Base-by-base conservation (phyloP, 305 asterid genomes). In the Fraxinus greggii region DNA sequence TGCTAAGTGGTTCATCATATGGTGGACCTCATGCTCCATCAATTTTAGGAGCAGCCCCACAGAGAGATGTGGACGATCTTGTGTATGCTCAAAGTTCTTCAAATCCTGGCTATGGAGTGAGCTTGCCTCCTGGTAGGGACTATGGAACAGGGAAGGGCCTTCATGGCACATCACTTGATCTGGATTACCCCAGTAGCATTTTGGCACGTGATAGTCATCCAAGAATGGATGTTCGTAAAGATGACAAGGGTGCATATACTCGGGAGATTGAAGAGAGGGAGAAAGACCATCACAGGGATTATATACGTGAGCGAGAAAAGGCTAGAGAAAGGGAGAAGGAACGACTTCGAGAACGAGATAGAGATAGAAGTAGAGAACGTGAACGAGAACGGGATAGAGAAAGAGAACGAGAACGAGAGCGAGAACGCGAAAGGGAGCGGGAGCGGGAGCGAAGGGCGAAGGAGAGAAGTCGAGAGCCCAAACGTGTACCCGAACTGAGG, bases 101-200 rank as follows among this genome's bases (percentile, higher is more conserved):
- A 73, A 92, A 91, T 90, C 96, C 98, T 83, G 98, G 98, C 79
- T 97, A 97, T 79, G 99, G 99, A 78, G 98, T 97, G 86, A 97
- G 99, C 91, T 90, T 97, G 86, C 99, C 99, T 82, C 98, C 99
- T 33, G 99, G 99, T 70, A 92, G 99, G 86, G 98, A 93, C 86
- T 97, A 97, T 82, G 98, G 98, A 75, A 86, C 94, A 38, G 97
- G 97, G 78, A 94, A 97, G 89, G 95, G 96, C 74, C 94, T 93
- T 67, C 95, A 82, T 83, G 93, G 93, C 81, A 79, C 88, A 3
- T 86, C 92, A 21, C 88, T 86, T 45, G 97, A 95, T 79, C 79
- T 93, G 63, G 97, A 94, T 84, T 92, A 89, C 89, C 89, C 97
- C 81, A 89, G 88, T 89, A 75, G 87, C 83, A 38, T 86, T 84